Evolutionary conservation across 345 rosid species (phyloP).

Genomic region (Linum usitatissimum): DNA sequence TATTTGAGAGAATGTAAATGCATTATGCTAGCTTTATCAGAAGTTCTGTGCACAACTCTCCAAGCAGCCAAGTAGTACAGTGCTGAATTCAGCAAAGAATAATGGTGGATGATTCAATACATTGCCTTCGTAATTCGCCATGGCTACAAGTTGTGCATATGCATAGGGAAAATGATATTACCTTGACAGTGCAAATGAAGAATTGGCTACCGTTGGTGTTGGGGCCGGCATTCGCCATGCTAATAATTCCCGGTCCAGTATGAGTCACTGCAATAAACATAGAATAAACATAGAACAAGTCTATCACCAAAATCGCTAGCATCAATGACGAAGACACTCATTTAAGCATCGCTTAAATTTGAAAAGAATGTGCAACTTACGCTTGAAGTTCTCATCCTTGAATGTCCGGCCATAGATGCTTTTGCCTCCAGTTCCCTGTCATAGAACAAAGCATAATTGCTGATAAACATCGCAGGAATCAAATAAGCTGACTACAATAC

Average conservation of each 20-base stretch:
- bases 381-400: constrained; percentile 91
- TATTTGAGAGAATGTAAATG: neutral
- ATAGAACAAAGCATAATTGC: neutral
- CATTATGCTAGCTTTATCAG: neutral
- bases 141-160: neutral
- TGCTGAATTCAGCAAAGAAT: too few species aligned
- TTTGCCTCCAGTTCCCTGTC: constrained; percentile 99
- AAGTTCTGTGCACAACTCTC: too few species aligned
- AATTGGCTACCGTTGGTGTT: constrained; percentile 98
- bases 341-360: neutral
- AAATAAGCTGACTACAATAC: neutral
- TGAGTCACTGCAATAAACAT: constrained; percentile 55
- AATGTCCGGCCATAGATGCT: constrained; percentile 92
- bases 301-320: neutral
- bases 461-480: neutral
- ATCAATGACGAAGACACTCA: neutral
- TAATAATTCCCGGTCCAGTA: constrained; percentile 80
- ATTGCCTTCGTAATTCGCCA: neutral
- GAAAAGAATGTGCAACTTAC: constrained; percentile 44
- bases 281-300: neutral
- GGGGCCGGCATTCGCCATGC: constrained; percentile 99
- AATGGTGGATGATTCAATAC: too few species aligned
- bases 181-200: constrained; percentile 96
- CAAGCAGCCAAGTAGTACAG: too few species aligned
- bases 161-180: constrained; percentile 17